phyloP scores from a whole-genome alignment of 164 flowering plant genomes.

The Dillenia turbinata region DNA sequence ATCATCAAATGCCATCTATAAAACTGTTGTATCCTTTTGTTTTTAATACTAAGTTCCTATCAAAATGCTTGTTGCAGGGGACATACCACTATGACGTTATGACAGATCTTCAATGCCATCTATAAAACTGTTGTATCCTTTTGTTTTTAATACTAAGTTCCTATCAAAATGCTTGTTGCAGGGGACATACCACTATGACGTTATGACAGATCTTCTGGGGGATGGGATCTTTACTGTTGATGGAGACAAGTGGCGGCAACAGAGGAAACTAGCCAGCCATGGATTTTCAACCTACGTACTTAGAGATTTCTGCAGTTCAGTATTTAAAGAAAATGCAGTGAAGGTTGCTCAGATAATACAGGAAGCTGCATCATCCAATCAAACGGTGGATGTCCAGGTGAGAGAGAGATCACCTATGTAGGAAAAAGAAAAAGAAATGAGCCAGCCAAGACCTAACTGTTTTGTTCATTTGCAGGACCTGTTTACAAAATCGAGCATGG shows the following conservation, averaged over 20 bases:
- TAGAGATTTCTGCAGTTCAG: constrained; percentile 50
- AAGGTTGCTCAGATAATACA: constrained; percentile 36
- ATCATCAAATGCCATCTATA: too few species aligned
- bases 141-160: too few species aligned
- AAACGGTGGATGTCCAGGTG: constrained; percentile 45
- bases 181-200: constrained; percentile 36
- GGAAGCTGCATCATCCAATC: constrained; percentile 25
- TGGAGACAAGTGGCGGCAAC: constrained; percentile 59
- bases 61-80: constrained; percentile 26
- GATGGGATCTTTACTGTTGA: constrained; percentile 64
- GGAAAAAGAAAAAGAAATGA: too few species aligned
- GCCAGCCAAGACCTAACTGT: neutral
- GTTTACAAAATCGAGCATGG: constrained; percentile 61
- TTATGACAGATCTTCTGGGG: constrained; percentile 43
- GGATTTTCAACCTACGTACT: constrained; percentile 52
- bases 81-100: constrained; percentile 28
- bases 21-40: too few species aligned
- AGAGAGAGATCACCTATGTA: neutral
- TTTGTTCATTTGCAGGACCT: constrained; percentile 37
- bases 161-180: constrained; percentile 9
- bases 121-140: too few species aligned
- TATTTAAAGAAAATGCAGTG: constrained; percentile 36
- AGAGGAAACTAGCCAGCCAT: constrained; percentile 46
- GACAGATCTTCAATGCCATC: constrained; percentile 37
- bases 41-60: too few species aligned